Conservation (phyloP, 1,284 basidiomycete species). For the Tilletiaria anomala region DNA sequence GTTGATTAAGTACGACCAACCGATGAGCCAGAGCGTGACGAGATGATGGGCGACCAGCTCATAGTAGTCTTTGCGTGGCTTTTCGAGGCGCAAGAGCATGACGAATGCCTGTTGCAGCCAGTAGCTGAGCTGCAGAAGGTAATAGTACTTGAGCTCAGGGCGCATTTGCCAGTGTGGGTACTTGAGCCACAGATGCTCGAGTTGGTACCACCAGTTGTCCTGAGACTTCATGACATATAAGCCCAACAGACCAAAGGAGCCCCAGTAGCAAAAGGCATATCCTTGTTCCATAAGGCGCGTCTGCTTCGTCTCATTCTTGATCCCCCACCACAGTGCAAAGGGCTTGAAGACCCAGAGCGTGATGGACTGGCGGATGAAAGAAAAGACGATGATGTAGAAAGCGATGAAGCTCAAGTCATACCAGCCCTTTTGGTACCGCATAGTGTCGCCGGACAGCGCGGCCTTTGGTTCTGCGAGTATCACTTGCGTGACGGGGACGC, state of each 20-base stretch:
- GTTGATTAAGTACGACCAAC: conserved; percentile 46
- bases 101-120: conserved; percentile 91
- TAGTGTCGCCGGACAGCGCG: conserved; percentile 5
- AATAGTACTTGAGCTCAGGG: conserved; percentile 73
- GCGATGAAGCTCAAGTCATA: conserved; percentile 64
- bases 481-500: conserved; percentile 43
- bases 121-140: conserved; percentile 62
- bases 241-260: conserved; percentile 20
- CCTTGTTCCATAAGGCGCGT: conserved; percentile 34
- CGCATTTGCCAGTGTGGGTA: conserved; percentile 55
- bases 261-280: conserved; percentile 36
- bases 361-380: conserved; percentile 68
- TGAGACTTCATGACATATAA: conserved; percentile 64
- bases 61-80: conserved; percentile 77
- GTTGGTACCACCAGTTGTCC: conserved; percentile 71
- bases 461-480: conserved; percentile 40
- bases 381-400: conserved; percentile 82
- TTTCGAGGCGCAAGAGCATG: conserved; percentile 69
- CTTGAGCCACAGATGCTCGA: conserved; percentile 36
- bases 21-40: conserved; percentile 88
- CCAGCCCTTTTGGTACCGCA: conserved; percentile 30
- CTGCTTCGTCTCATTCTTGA: conserved; percentile 28
- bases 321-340: conserved; percentile 46
- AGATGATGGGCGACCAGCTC: conserved; percentile 73
- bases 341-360: conserved; percentile 58